Conservation (phyloP, 108 stramenopile genomes). For the Nannochloropsis oceanica region DNA sequence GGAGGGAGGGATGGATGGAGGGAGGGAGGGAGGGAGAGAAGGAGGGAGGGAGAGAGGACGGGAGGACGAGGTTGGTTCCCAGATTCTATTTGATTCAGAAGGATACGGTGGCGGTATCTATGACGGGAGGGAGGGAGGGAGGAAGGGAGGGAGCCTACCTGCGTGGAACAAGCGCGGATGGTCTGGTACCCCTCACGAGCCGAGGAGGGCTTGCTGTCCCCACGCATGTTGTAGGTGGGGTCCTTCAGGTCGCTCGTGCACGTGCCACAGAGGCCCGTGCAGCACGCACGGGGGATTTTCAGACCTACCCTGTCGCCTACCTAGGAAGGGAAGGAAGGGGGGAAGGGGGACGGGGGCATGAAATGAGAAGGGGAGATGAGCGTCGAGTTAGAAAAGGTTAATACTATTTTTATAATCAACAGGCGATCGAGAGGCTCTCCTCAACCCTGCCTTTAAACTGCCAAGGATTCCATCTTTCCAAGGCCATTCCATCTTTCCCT, state of each 20-base stretch:
- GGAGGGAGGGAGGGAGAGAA: not conserved
- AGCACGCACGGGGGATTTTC: constrained; percentile 27
- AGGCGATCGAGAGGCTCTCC: too few species aligned
- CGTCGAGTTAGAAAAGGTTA: not conserved
- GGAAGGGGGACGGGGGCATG: not conserved
- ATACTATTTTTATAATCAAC: not conserved
- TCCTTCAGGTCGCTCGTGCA: constrained; percentile 30
- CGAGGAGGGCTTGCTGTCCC: not conserved
- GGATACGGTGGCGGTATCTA: too few species aligned
- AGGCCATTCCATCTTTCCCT: not conserved
- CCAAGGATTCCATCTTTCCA: too few species aligned
- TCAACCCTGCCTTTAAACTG: not conserved
- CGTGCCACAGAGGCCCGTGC: constrained; percentile 31
- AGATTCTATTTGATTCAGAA: not conserved
- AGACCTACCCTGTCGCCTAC: constrained; percentile 24
- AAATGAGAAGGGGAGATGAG: not conserved
- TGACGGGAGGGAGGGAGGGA: not conserved
- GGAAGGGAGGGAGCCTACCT: not conserved
- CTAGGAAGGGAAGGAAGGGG: not conserved
- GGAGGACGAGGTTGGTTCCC: not conserved
- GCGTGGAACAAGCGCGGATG: constrained; percentile 23
- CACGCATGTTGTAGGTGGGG: constrained; percentile 3
- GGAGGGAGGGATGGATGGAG: not conserved
- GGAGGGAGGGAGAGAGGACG: not conserved
- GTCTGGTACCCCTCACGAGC: constrained; percentile 14